phyloP scores from a whole-genome alignment of 345 rosid species.

The Triadica sebifera region DNA sequence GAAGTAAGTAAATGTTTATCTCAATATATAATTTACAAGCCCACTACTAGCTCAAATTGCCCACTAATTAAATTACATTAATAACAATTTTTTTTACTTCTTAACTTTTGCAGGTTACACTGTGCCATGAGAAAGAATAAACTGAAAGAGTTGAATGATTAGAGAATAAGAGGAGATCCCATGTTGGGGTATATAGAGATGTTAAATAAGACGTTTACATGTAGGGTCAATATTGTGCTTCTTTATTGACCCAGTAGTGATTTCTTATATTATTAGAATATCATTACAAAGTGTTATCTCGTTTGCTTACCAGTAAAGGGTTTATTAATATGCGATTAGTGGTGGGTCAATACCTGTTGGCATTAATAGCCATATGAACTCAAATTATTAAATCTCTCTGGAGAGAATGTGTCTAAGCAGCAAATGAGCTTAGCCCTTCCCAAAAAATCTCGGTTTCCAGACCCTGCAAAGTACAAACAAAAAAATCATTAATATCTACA shows the following conservation, averaged over 20 bases:
- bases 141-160: not conserved
- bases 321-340: too few relatives aligned
- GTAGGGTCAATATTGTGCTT: not conserved
- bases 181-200: not conserved
- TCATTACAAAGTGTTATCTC: too few relatives aligned
- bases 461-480: too few relatives aligned
- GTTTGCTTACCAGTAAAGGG: too few relatives aligned
- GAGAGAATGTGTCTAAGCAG: too few relatives aligned
- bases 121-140: conserved; percentile 27
- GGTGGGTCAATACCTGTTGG: too few relatives aligned
- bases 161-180: not conserved
- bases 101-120: conserved; percentile 34
- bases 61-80: not conserved
- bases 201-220: not conserved
- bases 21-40: too few relatives aligned
- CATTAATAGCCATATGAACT: too few relatives aligned
- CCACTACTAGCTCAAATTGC: not conserved
- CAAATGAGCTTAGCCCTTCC: too few relatives aligned
- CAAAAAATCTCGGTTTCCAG: too few relatives aligned
- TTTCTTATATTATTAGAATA: not conserved
- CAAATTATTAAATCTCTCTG: too few relatives aligned
- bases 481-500: too few relatives aligned
- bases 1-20: conserved; percentile 44
- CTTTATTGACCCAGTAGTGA: not conserved
- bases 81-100: not conserved